These are phyloP conservation scores for Naganishia antarctica DNA, from an alignment of 768 basidiomycete species.

Conservation along the genomic window DNA sequence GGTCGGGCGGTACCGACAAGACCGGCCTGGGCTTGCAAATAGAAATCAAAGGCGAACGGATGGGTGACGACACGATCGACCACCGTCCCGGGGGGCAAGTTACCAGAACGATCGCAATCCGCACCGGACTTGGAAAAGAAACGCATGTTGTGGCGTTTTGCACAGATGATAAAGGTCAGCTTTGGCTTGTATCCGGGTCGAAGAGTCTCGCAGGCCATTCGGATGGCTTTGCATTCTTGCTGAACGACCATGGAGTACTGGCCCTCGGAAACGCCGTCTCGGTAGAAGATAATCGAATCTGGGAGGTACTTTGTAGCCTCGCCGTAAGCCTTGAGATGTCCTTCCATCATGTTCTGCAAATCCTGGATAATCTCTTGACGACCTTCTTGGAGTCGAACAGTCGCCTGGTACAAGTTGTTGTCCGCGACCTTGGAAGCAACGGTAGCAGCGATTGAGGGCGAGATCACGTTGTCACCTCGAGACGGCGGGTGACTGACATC, in stretches of 20 bases:
- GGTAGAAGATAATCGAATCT: conserved; percentile 47
- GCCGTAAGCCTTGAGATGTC: conserved; percentile 42
- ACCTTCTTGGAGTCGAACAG: conserved; percentile 40
- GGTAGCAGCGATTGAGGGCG: conserved; percentile 47
- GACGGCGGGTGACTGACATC: conserved; percentile 44
- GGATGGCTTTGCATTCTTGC: conserved; percentile 44
- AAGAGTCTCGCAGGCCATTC: conserved; percentile 37
- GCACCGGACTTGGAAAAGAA: conserved; percentile 40
- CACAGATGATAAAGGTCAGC: conserved; percentile 39
- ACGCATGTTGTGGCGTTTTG: conserved; percentile 46
- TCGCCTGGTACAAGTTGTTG: conserved; percentile 28
- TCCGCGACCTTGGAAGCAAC: conserved; percentile 45
- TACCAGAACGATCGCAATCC: conserved; percentile 41
- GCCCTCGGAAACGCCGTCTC: conserved; percentile 45
- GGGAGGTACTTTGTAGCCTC: conserved; percentile 38
- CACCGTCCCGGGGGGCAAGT: conserved; percentile 40
- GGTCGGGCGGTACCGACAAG: conserved; percentile 46
- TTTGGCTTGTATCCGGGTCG: conserved; percentile 42
- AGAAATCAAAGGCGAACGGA: conserved; percentile 48
- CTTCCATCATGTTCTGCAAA: conserved; percentile 41
- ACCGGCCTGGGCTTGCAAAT: conserved; percentile 46
- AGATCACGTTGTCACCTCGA: conserved; percentile 34
- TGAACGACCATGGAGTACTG: conserved; percentile 46
- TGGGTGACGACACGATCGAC: conserved; percentile 43
- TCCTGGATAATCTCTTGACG: conserved; percentile 47